Base-by-base conservation (phyloP, 805 yeast species). In the Myxozyma nipponensis region DNA sequence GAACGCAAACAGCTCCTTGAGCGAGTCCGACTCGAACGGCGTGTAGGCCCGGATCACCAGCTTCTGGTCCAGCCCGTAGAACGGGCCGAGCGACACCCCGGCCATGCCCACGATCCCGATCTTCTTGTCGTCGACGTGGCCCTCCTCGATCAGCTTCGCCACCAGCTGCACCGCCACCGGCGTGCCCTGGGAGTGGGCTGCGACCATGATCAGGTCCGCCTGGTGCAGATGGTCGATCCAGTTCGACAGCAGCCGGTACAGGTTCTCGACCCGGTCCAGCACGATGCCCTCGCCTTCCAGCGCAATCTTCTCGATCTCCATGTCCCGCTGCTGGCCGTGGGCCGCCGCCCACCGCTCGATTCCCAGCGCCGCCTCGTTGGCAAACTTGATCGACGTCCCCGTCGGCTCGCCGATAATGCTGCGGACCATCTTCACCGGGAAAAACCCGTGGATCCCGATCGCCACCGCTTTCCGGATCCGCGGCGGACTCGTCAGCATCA, bases 121-220 rank as follows among this genome's bases (percentile, higher is more conserved):
- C 21, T 77, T 66, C 46, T 67, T 69, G 26, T 61, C 61, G 37
- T 68, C 66, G 1, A 72, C 62, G 25, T 69, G 68, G 0, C 78
- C 93, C 34, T 77, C 74, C 56, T 79, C 84, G 10, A 91, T 76
- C 38, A 91, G 72, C 58, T 77, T 76, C 0, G 95, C 84, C n/a
- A 89, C 69, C 25, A 91, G 66, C 28, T 87, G 82, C 0, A 88
- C 81, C 0, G 95, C 79, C 0, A 93, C 98, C 0, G 96, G 97
- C 42, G 91, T 83, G 0, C 98, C 98, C 67, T 91, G 98, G 0
- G 97, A 90, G 68, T 91, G 98, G 0, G 95, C 83, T 1, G 96
- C 96, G 55, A 91, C 78, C 63, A 84, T 88, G n/a, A 91, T 79
- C 56, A 84, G 84, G 66, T 91, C 98, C 0, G 96, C 91, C 17